Percentiles rank a stretch among this genome's conserved stretches.
These are phyloP conservation scores for Fraxinus sp. DNA, from an alignment of 305 asterid species.

Conservation along the genomic window DNA sequence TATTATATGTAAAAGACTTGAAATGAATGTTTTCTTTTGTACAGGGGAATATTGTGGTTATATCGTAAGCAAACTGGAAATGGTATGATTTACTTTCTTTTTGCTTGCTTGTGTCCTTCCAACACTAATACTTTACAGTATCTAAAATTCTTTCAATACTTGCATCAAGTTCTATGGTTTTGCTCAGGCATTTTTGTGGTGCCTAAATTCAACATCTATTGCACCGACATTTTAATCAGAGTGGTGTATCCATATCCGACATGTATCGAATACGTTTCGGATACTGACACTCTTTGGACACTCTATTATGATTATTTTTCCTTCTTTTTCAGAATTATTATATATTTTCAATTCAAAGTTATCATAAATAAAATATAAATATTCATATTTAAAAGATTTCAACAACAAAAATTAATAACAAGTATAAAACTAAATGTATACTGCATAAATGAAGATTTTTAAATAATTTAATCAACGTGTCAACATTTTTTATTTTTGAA, in stretches of 20 bases:
- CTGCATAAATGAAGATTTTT: no score
- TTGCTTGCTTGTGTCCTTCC: neutral
- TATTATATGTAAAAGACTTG: neutral
- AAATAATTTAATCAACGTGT: neutral
- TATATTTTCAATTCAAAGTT: neutral
- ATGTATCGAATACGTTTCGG: neutral
- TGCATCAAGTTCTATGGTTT: neutral
- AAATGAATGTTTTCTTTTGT: slow-evolving; percentile 13
- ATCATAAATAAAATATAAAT: neutral
- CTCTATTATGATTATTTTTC: neutral
- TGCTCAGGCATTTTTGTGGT: neutral
- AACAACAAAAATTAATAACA: neutral
- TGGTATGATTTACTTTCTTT: slow-evolving; percentile 46
- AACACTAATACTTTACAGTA: neutral
- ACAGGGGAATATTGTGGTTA: slow-evolving; percentile 81
- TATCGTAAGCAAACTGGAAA: slow-evolving; percentile 79
- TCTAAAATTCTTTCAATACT: neutral
- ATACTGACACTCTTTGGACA: neutral
- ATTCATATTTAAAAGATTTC: neutral
- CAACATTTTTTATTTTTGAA: no score
- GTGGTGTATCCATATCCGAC: no score
- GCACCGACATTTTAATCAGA: neutral
- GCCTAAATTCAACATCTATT: neutral
- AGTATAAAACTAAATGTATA: no score
- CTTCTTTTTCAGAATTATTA: no score